Percentiles rank a stretch among this genome's conserved stretches.
These are phyloP conservation scores for Penicillium maclennaniae DNA, from an alignment of 495 filamentous ascomycete genomes.

Conservation along the genomic window DNA sequence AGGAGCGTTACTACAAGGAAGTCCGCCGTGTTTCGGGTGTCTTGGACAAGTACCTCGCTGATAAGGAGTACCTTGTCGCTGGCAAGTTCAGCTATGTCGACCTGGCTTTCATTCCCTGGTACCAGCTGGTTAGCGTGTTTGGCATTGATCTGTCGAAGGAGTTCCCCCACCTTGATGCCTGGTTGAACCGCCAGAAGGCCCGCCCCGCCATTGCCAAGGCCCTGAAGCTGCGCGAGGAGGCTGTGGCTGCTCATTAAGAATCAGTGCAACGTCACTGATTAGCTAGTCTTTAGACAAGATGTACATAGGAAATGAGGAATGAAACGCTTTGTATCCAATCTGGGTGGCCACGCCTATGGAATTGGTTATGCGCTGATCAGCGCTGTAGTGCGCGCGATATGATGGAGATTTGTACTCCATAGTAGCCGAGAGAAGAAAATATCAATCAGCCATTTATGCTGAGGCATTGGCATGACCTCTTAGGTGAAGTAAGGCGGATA, in stretches of 20 bases:
- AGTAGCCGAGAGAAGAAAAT: no score
- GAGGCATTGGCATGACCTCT: no score
- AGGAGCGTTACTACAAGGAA: constrained; percentile 59
- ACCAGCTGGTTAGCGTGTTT: constrained; percentile 11
- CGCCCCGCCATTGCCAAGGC: constrained; percentile 40
- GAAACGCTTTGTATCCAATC: not conserved
- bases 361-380: no score
- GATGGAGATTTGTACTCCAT: no score
- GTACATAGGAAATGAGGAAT: not conserved
- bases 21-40: constrained; percentile 57
- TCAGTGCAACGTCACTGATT: not conserved
- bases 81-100: constrained; percentile 57
- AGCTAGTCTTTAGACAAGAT: not conserved
- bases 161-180: constrained; percentile 38
- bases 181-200: constrained; percentile 40
- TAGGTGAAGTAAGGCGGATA: no score
- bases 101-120: constrained; percentile 57
- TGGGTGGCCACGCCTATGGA: not conserved
- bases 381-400: no score
- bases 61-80: constrained; percentile 57
- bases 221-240: constrained; percentile 32
- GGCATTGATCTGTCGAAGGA: constrained; percentile 33
- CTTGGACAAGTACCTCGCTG: constrained; percentile 48
- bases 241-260: constrained; percentile 1
- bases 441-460: no score